phyloP scores from a whole-genome alignment of 768 basidiomycete genomes.

The Mycena sanguinolenta region DNA sequence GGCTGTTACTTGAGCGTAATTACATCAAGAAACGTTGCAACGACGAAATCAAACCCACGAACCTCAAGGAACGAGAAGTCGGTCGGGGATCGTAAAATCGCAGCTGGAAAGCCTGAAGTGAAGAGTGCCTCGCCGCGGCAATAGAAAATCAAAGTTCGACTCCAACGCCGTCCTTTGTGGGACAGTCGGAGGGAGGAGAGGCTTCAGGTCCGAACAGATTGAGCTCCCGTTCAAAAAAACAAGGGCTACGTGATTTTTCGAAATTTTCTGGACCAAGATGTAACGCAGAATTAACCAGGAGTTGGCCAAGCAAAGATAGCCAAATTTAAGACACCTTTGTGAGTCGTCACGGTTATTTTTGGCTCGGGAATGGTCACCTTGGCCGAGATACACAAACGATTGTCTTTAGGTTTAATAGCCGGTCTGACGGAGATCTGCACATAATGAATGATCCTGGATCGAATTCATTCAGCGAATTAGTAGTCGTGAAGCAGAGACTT shows the following conservation, averaged over 20 bases:
- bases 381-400: not conserved
- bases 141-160: too few species aligned
- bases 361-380: not conserved
- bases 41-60: not conserved
- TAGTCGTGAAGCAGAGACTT: too few species aligned
- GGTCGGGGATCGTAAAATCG: not conserved
- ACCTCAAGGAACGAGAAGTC: not conserved
- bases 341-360: not conserved
- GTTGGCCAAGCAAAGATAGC: too few species aligned
- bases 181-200: too few species aligned
- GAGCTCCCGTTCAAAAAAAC: too few species aligned
- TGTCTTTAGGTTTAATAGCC: constrained; percentile 5
- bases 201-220: too few species aligned
- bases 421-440: not conserved
- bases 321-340: too few species aligned
- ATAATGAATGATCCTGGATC: not conserved
- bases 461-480: not conserved
- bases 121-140: too few species aligned
- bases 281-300: too few species aligned
- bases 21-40: not conserved
- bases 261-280: too few species aligned
- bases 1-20: not conserved
- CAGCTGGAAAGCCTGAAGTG: not conserved
- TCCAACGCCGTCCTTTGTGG: too few species aligned
- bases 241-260: too few species aligned